Evolutionary conservation across 805 yeast species (phyloP).

Genomic region (Clavispora vitiphila): DNA sequence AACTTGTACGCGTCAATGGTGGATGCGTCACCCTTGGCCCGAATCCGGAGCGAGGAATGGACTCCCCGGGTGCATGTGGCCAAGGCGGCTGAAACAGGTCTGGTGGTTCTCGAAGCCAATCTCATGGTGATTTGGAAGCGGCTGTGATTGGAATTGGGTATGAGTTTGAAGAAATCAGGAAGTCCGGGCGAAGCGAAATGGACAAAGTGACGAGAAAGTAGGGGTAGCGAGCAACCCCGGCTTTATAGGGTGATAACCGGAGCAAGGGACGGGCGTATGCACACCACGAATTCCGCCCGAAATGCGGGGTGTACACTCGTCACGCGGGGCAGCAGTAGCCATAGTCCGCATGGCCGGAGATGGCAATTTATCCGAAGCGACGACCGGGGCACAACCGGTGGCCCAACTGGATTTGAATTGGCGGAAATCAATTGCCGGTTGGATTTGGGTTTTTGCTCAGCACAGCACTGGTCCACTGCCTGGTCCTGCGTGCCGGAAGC

Average conservation of each 20-base stretch:
- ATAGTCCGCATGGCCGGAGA: not conserved
- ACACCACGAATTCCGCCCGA: not conserved
- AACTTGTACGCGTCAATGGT: conserved; percentile 53
- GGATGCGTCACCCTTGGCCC: conserved; percentile 53
- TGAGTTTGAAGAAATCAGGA: no score
- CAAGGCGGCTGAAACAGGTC: not conserved
- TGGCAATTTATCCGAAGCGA: no score
- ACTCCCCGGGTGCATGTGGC: not conserved
- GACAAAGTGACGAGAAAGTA: no score
- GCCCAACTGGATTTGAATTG: no score
- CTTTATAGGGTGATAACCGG: not conserved
- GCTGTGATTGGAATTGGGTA: no score
- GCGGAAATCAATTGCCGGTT: no score
- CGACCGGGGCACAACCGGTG: no score
- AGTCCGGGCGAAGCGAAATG: no score
- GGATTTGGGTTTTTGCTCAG: no score
- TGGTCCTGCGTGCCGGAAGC: no score
- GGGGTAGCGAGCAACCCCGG: not conserved
- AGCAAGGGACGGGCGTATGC: not conserved
- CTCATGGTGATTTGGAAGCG: not conserved
- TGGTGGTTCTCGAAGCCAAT: conserved; percentile 5
- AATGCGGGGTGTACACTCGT: not conserved
- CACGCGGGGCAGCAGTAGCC: not conserved
- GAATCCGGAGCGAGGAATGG: conserved; percentile 1
- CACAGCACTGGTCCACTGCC: no score